Conservation (phyloP, 305 asterid genomes). For the Fraxinus dipetala region DNA sequence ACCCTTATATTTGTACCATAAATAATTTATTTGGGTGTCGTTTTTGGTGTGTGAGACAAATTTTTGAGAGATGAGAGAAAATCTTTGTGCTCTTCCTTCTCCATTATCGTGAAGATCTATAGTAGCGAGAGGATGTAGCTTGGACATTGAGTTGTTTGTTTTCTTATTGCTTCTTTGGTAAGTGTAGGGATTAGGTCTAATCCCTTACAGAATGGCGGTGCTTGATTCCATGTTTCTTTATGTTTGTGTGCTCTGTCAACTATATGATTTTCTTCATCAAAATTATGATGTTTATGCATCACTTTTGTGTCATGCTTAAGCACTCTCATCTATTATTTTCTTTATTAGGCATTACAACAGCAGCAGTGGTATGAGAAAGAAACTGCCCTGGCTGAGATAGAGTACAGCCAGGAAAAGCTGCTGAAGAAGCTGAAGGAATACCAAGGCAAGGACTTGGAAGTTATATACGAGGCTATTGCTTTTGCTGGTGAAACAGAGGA, state of each 20-base stretch:
- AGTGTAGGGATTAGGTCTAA: background rate
- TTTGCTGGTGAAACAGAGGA: slow-evolving; percentile 83
- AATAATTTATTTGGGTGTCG: background rate
- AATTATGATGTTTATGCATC: background rate
- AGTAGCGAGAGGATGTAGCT: background rate
- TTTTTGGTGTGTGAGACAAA: background rate
- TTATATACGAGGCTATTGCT: slow-evolving; percentile 75
- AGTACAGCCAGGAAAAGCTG: slow-evolving; percentile 62
- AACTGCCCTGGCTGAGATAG: slow-evolving; percentile 74
- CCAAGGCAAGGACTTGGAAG: slow-evolving; percentile 75
- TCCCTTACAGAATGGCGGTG: background rate
- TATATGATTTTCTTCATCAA: background rate
- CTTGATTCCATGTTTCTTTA: background rate
- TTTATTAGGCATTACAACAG: slow-evolving; percentile 64
- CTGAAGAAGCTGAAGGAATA: slow-evolving; percentile 76
- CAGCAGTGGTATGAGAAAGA: slow-evolving; percentile 90
- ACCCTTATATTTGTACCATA: background rate
- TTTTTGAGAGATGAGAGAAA: background rate
- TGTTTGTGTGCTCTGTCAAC: background rate
- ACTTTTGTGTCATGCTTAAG: background rate
- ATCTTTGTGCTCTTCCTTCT: background rate
- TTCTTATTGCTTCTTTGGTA: background rate
- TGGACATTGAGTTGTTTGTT: background rate
- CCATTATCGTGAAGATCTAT: background rate
- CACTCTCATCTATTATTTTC: background rate